A percentile compares a stretch with the other conserved stretches of the same genome.
These are phyloP conservation scores for Fennellomyces sp. DNA, from an alignment of 371 early-diverging fungal genomes.

Conservation along the genomic window DNA sequence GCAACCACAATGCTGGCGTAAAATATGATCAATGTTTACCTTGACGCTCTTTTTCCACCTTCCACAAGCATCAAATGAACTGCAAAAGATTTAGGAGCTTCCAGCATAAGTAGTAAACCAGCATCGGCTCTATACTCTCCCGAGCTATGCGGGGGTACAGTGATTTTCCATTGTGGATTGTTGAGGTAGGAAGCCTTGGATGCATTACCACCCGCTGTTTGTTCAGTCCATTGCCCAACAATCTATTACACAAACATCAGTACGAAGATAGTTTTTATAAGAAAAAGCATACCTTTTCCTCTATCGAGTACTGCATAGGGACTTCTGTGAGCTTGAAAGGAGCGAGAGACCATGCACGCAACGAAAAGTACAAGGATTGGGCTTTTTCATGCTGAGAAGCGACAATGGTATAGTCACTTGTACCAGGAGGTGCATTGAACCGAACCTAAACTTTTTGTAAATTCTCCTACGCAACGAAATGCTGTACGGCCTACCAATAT, in stretches of 20 bases:
- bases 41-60: constrained; percentile 70
- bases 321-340: constrained; percentile 69
- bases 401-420: constrained; percentile 72
- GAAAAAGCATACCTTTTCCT: constrained; percentile 69
- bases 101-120: constrained; percentile 61
- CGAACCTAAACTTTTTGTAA: constrained; percentile 47
- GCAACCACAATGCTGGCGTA: too few relatives aligned
- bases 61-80: constrained; percentile 73
- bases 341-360: constrained; percentile 72
- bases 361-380: constrained; percentile 70
- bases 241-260: constrained; percentile 47
- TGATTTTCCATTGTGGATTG: constrained; percentile 80
- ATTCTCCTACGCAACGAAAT: not conserved
- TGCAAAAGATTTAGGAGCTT: constrained; percentile 68
- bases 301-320: constrained; percentile 62
- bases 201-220: constrained; percentile 83
- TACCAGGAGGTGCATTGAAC: constrained; percentile 69
- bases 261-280: too few relatives aligned
- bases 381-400: constrained; percentile 80
- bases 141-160: constrained; percentile 37
- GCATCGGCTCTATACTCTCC: constrained; percentile 15
- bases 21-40: constrained; percentile 23
- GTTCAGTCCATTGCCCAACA: constrained; percentile 72
- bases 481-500: constrained; percentile 55
- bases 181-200: constrained; percentile 69